Percentiles rank a stretch among this genome's conserved stretches.
Conservation (phyloP, 768 basidiomycete species). For the Candolleomyces aberdarensis region DNA sequence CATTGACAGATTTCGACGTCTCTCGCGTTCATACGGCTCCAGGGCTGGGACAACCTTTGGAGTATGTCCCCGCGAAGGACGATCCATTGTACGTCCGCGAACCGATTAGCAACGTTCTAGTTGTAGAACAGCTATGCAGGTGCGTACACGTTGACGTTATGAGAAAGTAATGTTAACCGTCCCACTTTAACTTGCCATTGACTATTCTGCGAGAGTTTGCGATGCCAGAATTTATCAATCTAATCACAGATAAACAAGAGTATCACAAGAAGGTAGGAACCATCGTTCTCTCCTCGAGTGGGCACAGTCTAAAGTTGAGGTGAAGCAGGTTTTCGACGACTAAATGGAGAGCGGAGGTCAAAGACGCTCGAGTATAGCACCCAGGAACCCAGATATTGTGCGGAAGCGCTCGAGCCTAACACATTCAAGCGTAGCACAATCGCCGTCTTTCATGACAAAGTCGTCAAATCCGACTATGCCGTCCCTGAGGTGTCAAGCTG, state of each 20-base stretch:
- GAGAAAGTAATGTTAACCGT: neutral
- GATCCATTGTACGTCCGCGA: neutral
- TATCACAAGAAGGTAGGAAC: constrained; percentile 24
- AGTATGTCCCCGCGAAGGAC: neutral
- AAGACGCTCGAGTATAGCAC: constrained; percentile 17
- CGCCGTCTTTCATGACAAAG: constrained; percentile 10
- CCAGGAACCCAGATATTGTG: constrained; percentile 16
- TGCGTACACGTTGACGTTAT: neutral
- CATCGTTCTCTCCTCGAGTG: neutral
- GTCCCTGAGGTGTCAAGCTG: constrained; percentile 17
- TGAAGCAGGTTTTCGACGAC: constrained; percentile 13
- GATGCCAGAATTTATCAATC: too few relatives aligned
- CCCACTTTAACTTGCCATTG: neutral
- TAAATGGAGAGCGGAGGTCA: constrained; percentile 15
- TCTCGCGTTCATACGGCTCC: neutral
- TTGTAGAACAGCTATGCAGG: neutral
- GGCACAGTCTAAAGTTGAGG: neutral
- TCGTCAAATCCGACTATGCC: constrained; percentile 25
- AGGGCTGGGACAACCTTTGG: neutral
- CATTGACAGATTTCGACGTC: neutral
- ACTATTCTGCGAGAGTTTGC: constrained; percentile 28
- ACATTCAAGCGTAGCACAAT: constrained; percentile 7
- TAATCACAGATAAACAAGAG: too few relatives aligned
- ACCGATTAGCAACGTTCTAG: neutral
- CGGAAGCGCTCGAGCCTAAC: neutral